A percentile compares a stretch with the other conserved stretches of the same genome.
Evolutionary conservation across 768 basidiomycete species (phyloP).

Genomic region (Termitomyces sp.): DNA sequence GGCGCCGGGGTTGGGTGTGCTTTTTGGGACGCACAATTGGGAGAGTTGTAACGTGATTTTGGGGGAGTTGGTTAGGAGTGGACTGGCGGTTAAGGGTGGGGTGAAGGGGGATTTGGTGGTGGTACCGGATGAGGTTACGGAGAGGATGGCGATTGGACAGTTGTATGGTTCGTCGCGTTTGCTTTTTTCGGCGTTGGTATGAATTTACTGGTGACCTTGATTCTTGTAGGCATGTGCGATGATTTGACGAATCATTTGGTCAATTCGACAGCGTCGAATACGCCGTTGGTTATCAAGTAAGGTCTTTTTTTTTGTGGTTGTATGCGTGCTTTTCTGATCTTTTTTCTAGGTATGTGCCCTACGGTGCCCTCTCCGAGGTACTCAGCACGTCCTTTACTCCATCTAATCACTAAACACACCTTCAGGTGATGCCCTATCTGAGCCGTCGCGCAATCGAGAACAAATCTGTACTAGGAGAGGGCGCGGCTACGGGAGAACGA

Average conservation of each 20-base stretch:
- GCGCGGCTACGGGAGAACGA: constrained; percentile 62
- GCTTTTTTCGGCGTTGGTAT: constrained; percentile 14
- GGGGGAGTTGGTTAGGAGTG: constrained; percentile 50
- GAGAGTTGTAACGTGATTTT: constrained; percentile 60
- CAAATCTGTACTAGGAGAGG: constrained; percentile 78
- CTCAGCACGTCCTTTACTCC: constrained; percentile 3
- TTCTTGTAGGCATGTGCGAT: constrained; percentile 74
- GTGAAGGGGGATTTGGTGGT: constrained; percentile 20
- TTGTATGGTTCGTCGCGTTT: constrained; percentile 57
- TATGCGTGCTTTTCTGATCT: not conserved
- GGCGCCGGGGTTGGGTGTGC: constrained; percentile 44
- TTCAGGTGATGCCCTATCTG: constrained; percentile 85
- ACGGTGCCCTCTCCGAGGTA: constrained; percentile 68
- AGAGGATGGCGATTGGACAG: constrained; percentile 74
- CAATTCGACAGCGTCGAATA: constrained; percentile 39
- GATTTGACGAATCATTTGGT: constrained; percentile 72
- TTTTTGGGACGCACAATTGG: constrained; percentile 90
- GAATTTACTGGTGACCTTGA: not conserved
- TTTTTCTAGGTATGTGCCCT: constrained; percentile 58
- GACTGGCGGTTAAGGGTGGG: constrained; percentile 41
- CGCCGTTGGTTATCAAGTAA: constrained; percentile 80
- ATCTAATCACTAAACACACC: not conserved
- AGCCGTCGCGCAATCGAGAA: constrained; percentile 90
- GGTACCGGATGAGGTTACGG: constrained; percentile 50
- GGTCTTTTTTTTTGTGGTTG: constrained; percentile 15